These are phyloP conservation scores for Thielaviopsis euricoi DNA, from an alignment of 2,329 filamentous ascomycete genomes.

Conservation along the genomic window DNA sequence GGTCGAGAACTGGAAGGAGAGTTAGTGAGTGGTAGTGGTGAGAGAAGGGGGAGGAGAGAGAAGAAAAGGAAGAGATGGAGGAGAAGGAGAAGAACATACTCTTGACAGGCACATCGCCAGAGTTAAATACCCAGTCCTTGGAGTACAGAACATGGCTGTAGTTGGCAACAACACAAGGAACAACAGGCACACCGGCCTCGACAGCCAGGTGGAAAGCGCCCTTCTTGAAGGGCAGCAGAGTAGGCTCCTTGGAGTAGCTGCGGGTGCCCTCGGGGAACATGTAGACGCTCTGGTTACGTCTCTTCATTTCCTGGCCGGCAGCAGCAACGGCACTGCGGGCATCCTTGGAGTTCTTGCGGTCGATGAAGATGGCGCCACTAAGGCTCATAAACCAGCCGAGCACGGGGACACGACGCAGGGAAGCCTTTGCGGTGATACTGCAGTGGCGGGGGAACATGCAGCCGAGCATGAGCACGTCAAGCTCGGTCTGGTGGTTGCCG, in stretches of 20 bases:
- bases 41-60: background rate
- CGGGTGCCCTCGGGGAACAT: constrained; percentile 89
- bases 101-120: constrained; percentile 58
- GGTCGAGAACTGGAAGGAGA: constrained; percentile 47
- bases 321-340: constrained; percentile 73
- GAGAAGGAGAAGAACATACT: constrained; percentile 28
- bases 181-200: constrained; percentile 82
- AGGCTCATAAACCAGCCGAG: constrained; percentile 90
- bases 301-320: constrained; percentile 64
- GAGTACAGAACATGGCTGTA: constrained; percentile 58
- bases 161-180: constrained; percentile 69
- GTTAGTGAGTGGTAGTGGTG: constrained; percentile 2
- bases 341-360: constrained; percentile 68
- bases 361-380: constrained; percentile 85
- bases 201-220: constrained; percentile 93
- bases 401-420: constrained; percentile 62
- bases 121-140: constrained; percentile 46
- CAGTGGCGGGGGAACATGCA: constrained; percentile 80
- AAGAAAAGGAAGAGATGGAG: background rate
- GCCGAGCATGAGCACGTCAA: constrained; percentile 86
- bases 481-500: constrained; percentile 89
- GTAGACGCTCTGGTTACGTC: constrained; percentile 58
- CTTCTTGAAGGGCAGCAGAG: constrained; percentile 92
- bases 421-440: constrained; percentile 83
- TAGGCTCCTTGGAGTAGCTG: constrained; percentile 69